Base-by-base conservation (phyloP, 2,329 filamentous ascomycete species). In the Scedosporium apiospermum region DNA sequence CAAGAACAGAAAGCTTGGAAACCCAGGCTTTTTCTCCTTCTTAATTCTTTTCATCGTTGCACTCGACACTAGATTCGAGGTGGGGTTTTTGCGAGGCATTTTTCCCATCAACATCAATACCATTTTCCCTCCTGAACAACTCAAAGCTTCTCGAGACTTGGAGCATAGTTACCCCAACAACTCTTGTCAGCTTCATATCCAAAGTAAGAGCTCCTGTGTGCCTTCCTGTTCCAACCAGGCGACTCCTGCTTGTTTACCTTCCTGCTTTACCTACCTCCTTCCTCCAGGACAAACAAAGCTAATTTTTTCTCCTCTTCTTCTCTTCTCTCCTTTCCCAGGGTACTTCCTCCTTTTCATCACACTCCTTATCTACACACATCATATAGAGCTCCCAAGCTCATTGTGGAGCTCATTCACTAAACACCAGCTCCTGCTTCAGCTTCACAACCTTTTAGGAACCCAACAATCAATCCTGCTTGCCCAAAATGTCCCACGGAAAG, bases 401-500 rank as follows among this genome's bases (percentile, higher is more conserved):
- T 14, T 38, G 9, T 38, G 1, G 10, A 38, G 34, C 34, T 38
- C 34, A 38, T 38, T 38, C 34, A 38, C 34, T 38, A 38, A 38
- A 38, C 34, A 38, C 10, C 34, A 14, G 34, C 21, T 16, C 21
- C n/a, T 30, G 10, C 23, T 27, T 30, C 53, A 21, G 21, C 53
- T 30, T 57, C 18, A 21, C 18, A 16, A 12, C 14, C 53, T 23
- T 23, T n/a, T 16, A 57, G 14, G 14, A 57, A 16, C 53, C 30
- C 53, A 57, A 16, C 53, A 27, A 23, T 57, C 18, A 30, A 16
- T 27, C 14, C 42, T 53, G 34, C 12, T 34, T 30, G 30, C 23
- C 60, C 30, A 42, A n/a, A 51, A 61, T 61, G 60, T 55, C 60
- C 23, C 46, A 57, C 49, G 60, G 42, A 42, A 61, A 61, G 60